Percentiles rank a stretch among this genome's conserved stretches.
Evolutionary conservation across 2,329 filamentous ascomycete genomes (phyloP).

Genomic region (Colletotrichum incanum): DNA sequence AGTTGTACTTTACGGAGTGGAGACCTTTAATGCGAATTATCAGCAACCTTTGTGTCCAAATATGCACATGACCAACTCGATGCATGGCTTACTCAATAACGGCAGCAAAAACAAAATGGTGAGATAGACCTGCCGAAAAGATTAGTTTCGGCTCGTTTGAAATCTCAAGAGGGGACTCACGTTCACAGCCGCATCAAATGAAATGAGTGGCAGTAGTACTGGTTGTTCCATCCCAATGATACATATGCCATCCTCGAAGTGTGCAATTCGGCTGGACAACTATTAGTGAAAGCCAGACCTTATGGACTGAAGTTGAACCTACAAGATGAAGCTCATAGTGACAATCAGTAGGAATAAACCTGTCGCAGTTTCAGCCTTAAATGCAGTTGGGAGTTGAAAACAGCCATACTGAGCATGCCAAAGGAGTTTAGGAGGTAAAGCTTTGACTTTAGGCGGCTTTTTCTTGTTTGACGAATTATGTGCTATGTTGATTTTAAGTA

Average conservation of each 20-base stretch:
- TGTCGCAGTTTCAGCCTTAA: neutral
- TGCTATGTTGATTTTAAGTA: conserved; percentile 1
- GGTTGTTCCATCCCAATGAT: conserved; percentile 24
- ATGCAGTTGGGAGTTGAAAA: rapidly evolving
- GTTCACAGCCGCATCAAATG: conserved; percentile 36
- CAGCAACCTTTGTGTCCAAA: neutral
- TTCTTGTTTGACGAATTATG: conserved; percentile 35
- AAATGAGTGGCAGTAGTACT: conserved; percentile 21
- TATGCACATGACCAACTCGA: no score
- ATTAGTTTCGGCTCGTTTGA: neutral
- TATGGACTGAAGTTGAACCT: no score
- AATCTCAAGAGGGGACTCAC: neutral
- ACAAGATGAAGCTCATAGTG: conserved; percentile 38
- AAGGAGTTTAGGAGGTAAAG: conserved; percentile 30
- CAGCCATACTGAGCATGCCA: conserved; percentile 33
- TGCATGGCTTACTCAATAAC: conserved; percentile 4
- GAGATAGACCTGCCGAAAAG: conserved; percentile 20
- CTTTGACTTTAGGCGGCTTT: conserved; percentile 28
- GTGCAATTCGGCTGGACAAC: conserved; percentile 18
- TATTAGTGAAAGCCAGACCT: neutral
- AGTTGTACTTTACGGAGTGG: conserved; percentile 37
- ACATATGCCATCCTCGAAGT: conserved; percentile 25
- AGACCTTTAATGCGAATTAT: neutral
- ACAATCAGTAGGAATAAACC: conserved; percentile 34
- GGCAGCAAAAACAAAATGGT: conserved; percentile 36